Conservation (phyloP, 2,329 filamentous ascomycete genomes). For the Aspergillus sp. region DNA sequence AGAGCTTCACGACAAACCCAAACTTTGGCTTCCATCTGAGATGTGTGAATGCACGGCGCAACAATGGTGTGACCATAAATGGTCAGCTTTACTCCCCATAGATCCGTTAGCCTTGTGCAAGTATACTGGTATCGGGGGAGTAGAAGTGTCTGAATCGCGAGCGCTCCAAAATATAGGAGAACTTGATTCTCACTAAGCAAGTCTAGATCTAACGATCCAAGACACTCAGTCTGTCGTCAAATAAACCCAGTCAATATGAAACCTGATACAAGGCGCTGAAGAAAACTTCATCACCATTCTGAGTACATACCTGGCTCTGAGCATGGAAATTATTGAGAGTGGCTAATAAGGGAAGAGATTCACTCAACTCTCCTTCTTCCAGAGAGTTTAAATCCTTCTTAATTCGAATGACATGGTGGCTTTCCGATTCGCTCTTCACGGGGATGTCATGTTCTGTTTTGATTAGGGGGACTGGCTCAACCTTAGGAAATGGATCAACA, state of each 20-base stretch:
- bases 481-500: too few relatives aligned
- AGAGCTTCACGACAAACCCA: slow-evolving; percentile 28
- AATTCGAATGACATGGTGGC: too few relatives aligned
- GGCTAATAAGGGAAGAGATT: too few relatives aligned
- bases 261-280: not conserved
- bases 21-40: slow-evolving; percentile 20
- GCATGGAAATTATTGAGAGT: too few relatives aligned
- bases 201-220: slow-evolving; percentile 8
- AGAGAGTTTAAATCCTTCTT: too few relatives aligned
- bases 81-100: slow-evolving; percentile 26
- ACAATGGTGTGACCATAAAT: slow-evolving; percentile 29
- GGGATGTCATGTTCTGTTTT: too few relatives aligned
- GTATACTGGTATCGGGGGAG: slow-evolving; percentile 24
- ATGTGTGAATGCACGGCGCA: slow-evolving; percentile 7
- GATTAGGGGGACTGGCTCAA: too few relatives aligned
- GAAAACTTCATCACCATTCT: not conserved
- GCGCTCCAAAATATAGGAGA: slow-evolving; percentile 32
- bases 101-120: slow-evolving; percentile 6
- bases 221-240: not conserved
- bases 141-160: slow-evolving; percentile 24
- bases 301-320: too few relatives aligned
- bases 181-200: slow-evolving; percentile 16
- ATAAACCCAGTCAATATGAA: not conserved
- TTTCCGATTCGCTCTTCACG: too few relatives aligned
- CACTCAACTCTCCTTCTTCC: too few relatives aligned